Percentiles rank a stretch among this genome's conserved stretches.
These are phyloP conservation scores for Diplodia corticola DNA, from an alignment of 2,329 filamentous ascomycete genomes.

Conservation along the genomic window DNA sequence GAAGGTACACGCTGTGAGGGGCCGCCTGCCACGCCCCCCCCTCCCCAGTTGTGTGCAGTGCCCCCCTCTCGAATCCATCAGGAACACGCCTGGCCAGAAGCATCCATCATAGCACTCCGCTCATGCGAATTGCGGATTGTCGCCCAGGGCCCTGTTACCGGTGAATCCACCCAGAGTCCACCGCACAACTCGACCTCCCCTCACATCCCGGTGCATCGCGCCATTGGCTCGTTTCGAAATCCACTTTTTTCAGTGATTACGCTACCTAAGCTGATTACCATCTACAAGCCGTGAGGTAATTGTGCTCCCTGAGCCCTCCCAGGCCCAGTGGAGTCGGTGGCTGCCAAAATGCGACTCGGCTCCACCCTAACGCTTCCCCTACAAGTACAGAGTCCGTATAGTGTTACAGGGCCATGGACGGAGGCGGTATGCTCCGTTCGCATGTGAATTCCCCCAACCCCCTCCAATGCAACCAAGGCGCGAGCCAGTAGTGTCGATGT, in stretches of 20 bases:
- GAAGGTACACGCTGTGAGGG: background rate
- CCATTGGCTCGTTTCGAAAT: constrained; percentile 23
- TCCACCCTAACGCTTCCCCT: constrained; percentile 30
- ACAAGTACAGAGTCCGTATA: constrained; percentile 44
- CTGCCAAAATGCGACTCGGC: constrained; percentile 35
- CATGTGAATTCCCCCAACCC: constrained; percentile 26
- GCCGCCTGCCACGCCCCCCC: background rate
- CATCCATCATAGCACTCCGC: constrained; percentile 2
- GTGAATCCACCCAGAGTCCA: background rate
- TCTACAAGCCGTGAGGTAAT: constrained; percentile 35
- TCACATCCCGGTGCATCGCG: constrained; percentile 8
- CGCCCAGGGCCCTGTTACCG: constrained; percentile 7
- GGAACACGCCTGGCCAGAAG: constrained; percentile 7
- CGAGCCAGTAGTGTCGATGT: constrained; percentile 36
- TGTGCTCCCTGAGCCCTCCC: constrained; percentile 26
- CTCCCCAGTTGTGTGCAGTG: background rate
- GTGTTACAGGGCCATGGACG: constrained; percentile 41
- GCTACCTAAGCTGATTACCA: constrained; percentile 33
- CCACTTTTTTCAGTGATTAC: constrained; percentile 36
- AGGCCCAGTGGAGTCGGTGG: constrained; percentile 24
- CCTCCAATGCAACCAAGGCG: constrained; percentile 34
- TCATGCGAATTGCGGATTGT: background rate
- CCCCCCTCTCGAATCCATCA: background rate
- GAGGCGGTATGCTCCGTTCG: constrained; percentile 28
- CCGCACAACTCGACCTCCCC: background rate